Evolutionary conservation across 768 basidiomycete species (phyloP).

Genomic region (Piloderma croceum): DNA sequence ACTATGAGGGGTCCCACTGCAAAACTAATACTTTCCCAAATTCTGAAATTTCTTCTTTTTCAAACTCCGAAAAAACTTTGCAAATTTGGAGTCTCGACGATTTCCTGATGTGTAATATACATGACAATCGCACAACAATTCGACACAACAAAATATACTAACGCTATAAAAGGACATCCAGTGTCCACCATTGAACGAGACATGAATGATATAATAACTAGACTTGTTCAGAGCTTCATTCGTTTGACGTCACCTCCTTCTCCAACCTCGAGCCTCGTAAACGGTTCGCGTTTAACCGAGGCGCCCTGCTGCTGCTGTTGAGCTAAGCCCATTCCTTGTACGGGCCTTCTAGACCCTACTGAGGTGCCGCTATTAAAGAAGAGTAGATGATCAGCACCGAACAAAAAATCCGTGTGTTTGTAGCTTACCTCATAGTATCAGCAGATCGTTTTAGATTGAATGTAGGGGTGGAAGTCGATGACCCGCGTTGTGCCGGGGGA

Average conservation of each 20-base stretch:
- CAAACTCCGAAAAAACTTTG: too few species aligned
- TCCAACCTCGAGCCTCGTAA: conserved; percentile 33
- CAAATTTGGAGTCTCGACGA: too few species aligned
- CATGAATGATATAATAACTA: too few species aligned
- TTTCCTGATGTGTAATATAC: too few species aligned
- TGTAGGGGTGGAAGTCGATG: conserved; percentile 4
- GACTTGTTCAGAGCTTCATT: conserved; percentile 33
- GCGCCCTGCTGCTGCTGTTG: conserved; percentile 22
- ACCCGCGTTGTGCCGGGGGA: too few species aligned
- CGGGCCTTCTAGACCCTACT: conserved; percentile 16
- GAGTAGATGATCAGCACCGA: conserved; percentile 10
- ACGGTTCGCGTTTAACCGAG: conserved; percentile 21
- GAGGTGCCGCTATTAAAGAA: conserved; percentile 15
- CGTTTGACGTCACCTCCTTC: conserved; percentile 44
- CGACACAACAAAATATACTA: too few species aligned
- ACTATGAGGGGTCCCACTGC: too few species aligned
- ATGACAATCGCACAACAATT: too few species aligned
- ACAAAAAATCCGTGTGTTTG: conserved; percentile 1
- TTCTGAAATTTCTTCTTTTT: too few species aligned
- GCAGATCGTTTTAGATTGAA: conserved; percentile 29
- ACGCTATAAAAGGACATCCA: too few species aligned
- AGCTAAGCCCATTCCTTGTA: conserved; percentile 36
- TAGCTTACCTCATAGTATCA: conserved; percentile 27
- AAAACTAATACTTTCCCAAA: too few species aligned
- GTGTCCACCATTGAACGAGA: too few species aligned